Evolutionary conservation across 345 rosid species (phyloP), one percentile per base, ranked within the genome.

Genomic region (Psidium guajava): DNA sequence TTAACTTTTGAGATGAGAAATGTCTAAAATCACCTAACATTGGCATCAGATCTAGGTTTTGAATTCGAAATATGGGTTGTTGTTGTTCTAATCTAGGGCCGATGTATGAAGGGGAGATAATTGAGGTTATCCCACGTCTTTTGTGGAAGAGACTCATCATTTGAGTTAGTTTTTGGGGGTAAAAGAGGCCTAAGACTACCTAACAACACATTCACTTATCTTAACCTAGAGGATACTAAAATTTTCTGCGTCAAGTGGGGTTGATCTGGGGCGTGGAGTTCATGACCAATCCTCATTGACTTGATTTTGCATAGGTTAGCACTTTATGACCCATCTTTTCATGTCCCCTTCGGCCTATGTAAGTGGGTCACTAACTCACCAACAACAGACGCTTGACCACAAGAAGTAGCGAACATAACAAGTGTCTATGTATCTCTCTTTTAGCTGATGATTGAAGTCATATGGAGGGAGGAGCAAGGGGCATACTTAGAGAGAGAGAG

Each of bases 301-400:
- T 85, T 81, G 83, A 82, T 85, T 85, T 85, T 89, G 90, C 86
- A 87, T 90, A 90, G 91, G 88, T 87, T 86, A 87, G 87, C 91
- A 89, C 91, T 92, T 84, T 86, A 50, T 77, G 92, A 89, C 92
- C 93, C 95, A 92, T 92, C 90, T 87, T 86, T 89, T 92, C 91
- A 81, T 92, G 96, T 91, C 92, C 27, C 89, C 85, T 81, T 85
- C 73, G 82, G 86, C 89, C 42, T 82, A 56, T 74, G 89, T 85
- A 74, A 82, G 84, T 86, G 93, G 92, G 92, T 44, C 91, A 92
- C 58, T 44, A 11, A 47, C 80, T 69, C 80, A 69, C 91, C 85
- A 91, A 75, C 87, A 88, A 81, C 87, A 87, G 87, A 86, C 90
- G 87, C 93, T 90, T 90, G 82, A 92, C 92, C 91, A 83, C 93